Percentiles rank a stretch among this genome's conserved stretches.
These are phyloP conservation scores for Metarhizium humberi DNA, from an alignment of 2,329 filamentous ascomycete genomes.

Conservation along the genomic window DNA sequence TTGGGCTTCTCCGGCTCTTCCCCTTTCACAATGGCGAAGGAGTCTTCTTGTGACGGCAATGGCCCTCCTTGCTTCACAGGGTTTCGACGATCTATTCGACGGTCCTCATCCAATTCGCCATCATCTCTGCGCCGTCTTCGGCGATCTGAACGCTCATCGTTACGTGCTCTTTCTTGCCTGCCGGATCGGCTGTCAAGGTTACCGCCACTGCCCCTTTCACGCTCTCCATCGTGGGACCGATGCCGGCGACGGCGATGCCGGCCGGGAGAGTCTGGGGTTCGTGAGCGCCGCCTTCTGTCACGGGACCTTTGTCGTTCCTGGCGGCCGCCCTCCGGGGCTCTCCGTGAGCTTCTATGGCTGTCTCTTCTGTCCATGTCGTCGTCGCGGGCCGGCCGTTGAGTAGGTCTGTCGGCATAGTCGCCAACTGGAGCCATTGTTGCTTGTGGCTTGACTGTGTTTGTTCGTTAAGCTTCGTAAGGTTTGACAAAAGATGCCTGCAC, in stretches of 20 bases:
- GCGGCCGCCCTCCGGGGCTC: conserved; percentile 13
- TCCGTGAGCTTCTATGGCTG: conserved; percentile 11
- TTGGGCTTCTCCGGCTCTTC: conserved; percentile 49
- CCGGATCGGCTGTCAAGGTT: conserved; percentile 10
- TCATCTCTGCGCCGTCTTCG: conserved; percentile 13
- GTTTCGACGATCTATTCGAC: conserved; percentile 9
- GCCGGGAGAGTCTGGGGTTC: conserved; percentile 18
- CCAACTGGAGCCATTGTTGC: conserved; percentile 18
- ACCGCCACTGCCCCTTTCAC: conserved; percentile 8
- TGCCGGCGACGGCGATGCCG: conserved; percentile 8
- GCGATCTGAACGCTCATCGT: conserved; percentile 18
- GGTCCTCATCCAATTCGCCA: conserved; percentile 12
- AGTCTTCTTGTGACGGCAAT: conserved; percentile 49
- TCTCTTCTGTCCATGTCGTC: conserved; percentile 8
- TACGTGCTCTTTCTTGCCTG: conserved; percentile 23
- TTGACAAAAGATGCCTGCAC: not conserved
- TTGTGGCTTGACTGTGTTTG: not conserved
- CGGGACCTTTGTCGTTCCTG: conserved; percentile 19
- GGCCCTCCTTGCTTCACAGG: conserved; percentile 32
- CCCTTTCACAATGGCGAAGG: conserved; percentile 47
- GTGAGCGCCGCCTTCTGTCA: conserved; percentile 22
- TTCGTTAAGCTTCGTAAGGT: not conserved
- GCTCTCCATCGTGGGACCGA: conserved; percentile 16
- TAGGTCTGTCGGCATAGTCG: conserved; percentile 11
- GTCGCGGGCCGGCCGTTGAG: conserved; percentile 5